Evolutionary conservation across 805 yeast genomes (phyloP), one percentile per base, ranked within the genome.

Genomic region (Priceomyces fermenticarens): DNA sequence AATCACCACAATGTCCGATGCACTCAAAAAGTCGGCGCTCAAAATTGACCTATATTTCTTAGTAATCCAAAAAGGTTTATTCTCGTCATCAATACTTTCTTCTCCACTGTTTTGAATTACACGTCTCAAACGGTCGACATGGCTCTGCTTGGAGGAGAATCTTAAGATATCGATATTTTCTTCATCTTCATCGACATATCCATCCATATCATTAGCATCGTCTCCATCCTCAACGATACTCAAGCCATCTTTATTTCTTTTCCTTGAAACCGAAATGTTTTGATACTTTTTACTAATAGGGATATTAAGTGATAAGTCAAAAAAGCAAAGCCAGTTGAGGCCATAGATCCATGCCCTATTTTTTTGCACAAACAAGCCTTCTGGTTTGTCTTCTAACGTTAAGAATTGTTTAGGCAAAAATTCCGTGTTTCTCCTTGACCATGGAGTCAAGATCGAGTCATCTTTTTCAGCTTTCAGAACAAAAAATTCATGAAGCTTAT

Each of bases 341-440:
- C 97, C 95, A 78, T 87, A 89, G n/a, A 88, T 63, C 97, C 97
- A 91, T 11, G 85, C 65, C 41, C 78, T 71, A 27, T 65, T 53
- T 27, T 64, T 61, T 16, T 32, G 38, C 11, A 59, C 55, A 55
- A 85, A 87, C 10, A 86, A 60, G 11, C 96, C 97, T 44, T 78
- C 73, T 41, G 95, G 82, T 51, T 83, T 81, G 42, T 85, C 91
- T 12, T 75, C 76, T 39, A 77, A 66, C 2, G 68, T 58, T 12
- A 72, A 55, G 46, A 85, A 81, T 45, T 80, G 79, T 29, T 68
- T 68, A 2, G 98, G 97, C 48, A 89, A 62, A 42, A 77, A 72
- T 39, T 85, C 93, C 12, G 88, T 75, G 60, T 88, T 88, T 39
- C 75, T 66, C 47, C 80, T 78, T 9, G 95, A 83, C 99, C 98